Percentiles rank a stretch among this genome's conserved stretches.
phyloP scores from a whole-genome alignment of 148 eudicot species.

The Chenopodium album region DNA sequence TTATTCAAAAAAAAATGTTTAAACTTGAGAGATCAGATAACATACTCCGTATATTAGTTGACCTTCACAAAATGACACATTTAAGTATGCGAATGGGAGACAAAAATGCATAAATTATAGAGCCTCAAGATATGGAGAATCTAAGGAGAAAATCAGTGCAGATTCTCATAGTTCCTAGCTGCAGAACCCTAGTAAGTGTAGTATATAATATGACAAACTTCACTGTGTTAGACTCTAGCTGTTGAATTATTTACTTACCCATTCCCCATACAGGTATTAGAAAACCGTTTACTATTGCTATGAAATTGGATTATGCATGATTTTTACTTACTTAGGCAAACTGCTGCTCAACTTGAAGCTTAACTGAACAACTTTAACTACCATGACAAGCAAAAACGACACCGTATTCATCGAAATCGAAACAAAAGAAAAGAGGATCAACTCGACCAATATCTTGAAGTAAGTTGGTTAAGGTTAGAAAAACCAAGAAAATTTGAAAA shows the following conservation, averaged over 20 bases:
- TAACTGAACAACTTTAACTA: neutral
- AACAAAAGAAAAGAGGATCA: neutral
- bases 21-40: neutral
- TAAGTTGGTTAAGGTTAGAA: neutral
- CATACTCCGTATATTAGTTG: neutral
- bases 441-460: neutral
- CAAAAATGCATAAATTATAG: neutral
- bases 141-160: constrained; percentile 10
- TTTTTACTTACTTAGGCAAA: neutral
- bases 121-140: constrained; percentile 12
- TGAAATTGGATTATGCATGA: neutral
- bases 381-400: neutral
- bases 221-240: neutral
- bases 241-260: neutral
- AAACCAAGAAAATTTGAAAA: neutral
- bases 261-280: neutral
- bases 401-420: neutral
- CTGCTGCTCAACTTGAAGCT: neutral
- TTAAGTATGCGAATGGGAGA: constrained; percentile 3
- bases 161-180: neutral
- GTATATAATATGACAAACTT: neutral
- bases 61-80: neutral
- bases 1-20: too few species aligned
- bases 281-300: neutral
- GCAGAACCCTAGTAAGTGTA: neutral